A percentile compares a stretch with the other conserved stretches of the same genome.
phyloP scores from a whole-genome alignment of 148 eudicot species.

The Silene uniflora region DNA sequence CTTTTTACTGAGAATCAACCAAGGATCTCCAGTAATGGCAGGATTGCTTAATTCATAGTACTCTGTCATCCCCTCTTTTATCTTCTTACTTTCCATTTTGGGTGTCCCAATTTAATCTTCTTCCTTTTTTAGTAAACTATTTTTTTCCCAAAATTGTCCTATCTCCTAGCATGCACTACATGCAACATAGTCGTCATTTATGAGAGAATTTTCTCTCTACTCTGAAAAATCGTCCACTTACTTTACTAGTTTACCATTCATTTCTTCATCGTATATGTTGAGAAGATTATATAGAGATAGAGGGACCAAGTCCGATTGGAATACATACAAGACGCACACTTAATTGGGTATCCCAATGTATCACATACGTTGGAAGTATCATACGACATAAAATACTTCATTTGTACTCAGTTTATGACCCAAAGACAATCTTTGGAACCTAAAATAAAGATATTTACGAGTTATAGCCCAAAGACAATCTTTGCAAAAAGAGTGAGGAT shows the following conservation, averaged over 20 bases:
- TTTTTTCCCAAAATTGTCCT: neutral
- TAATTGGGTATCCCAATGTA: neutral
- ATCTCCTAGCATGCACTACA: neutral
- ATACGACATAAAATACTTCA: neutral
- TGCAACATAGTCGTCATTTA: no score
- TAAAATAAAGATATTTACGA: no score
- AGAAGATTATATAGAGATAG: neutral
- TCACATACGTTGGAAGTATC: neutral
- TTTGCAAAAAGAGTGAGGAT: no score
- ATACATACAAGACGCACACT: neutral
- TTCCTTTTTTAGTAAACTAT: neutral
- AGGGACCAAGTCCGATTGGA: neutral
- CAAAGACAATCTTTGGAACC: no score
- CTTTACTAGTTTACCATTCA: no score
- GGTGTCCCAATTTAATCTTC: neutral
- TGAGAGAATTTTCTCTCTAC: neutral
- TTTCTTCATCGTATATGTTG: neutral
- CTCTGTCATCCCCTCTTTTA: neutral
- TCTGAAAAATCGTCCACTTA: neutral
- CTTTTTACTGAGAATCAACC: neutral
- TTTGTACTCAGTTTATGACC: no score
- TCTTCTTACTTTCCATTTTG: neutral
- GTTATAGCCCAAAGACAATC: no score
- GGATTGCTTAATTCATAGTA: neutral
- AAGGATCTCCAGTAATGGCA: neutral